Evolutionary conservation across 2,329 filamentous ascomycete species (phyloP), one percentile per base, ranked within the genome.

Genomic region (Ciborinia camelliae): DNA sequence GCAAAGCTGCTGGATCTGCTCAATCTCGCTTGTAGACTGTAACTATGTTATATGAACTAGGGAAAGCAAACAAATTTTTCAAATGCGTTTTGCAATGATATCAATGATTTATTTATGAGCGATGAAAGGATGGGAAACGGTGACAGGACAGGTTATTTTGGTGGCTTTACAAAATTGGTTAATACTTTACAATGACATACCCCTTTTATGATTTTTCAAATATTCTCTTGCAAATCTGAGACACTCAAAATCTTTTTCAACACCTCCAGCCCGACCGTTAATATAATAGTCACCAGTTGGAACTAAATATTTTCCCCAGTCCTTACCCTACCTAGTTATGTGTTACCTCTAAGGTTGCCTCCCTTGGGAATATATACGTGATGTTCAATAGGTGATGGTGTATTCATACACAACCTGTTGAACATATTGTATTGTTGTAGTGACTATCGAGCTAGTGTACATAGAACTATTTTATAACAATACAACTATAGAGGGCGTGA

Each of bases 1-100:
- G 61, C 52, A 58, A 57, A 8, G 61, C 61, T 58, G 51, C 53
- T 48, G 61, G 61, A 43, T 47, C 52, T 48, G 61, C 61, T 23
- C 61, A 63, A 57, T 63, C 61, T 58, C 61, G 52, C 23, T 58
- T 63, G 61, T 63, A 63, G 43, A 58, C 23, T 58, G 30, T 47
- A 35, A 45, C 30, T 35, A 4, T 47, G 20, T 20, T 26, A 32
- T 47, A 58, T 18, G 26, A 23, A 35, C 15, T 5, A 35, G 28
- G 4, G 26, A 58, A 35, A n/a, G 12, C n/a, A 35, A 41, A 35
- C 7, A 12, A 45, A 32, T 18, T 58, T 26, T 35, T 5, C 23
- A 32, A 15, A 35, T 45, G 41, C 20, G 8, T 47, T 43, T 45
- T 26, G 54, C 54, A 41, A 58, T 47, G 54, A 47, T 58, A 58